phyloP scores from a whole-genome alignment of 192 early-diverging fungal species.

The Coemansia sp. region DNA sequence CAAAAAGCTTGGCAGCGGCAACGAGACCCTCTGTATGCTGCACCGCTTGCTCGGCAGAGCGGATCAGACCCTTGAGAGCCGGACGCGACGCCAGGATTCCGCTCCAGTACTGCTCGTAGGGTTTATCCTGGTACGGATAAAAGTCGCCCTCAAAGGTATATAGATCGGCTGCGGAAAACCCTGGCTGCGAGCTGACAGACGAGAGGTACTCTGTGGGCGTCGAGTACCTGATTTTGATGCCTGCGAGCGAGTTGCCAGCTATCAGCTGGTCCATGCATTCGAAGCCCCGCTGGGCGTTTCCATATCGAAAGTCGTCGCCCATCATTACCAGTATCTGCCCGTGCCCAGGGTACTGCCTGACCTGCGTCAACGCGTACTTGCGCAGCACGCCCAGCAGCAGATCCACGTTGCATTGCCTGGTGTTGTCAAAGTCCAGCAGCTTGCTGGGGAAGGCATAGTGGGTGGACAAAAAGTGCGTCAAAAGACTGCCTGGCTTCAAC shows the following conservation, averaged over 20 bases:
- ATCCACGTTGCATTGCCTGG: conserved; percentile 13
- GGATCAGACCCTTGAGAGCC: conserved; percentile 38
- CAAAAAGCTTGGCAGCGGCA: conserved; percentile 4
- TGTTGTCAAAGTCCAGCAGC: conserved; percentile 41
- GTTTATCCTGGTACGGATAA: conserved; percentile 51
- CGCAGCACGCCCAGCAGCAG: conserved; percentile 25
- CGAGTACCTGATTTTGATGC: conserved; percentile 28
- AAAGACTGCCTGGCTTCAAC: neutral
- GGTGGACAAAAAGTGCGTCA: conserved; percentile 39
- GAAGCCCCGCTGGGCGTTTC: conserved; percentile 23
- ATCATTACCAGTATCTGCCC: conserved; percentile 50
- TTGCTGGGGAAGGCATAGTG: conserved; percentile 35
- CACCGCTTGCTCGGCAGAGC: conserved; percentile 39
- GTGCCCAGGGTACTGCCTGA: conserved; percentile 39
- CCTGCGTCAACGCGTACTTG: conserved; percentile 20
- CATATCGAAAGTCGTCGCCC: conserved; percentile 47
- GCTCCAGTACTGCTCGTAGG: conserved; percentile 52
- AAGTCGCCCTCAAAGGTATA: conserved; percentile 25
- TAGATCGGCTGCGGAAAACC: conserved; percentile 1
- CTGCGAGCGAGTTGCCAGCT: neutral
- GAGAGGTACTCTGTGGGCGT: conserved; percentile 36
- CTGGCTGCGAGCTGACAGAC: conserved; percentile 9
- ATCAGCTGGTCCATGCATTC: conserved; percentile 38
- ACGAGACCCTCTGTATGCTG: conserved; percentile 42
- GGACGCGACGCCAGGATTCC: conserved; percentile 39